Percentiles rank a stretch among this genome's conserved stretches.
phyloP scores from a whole-genome alignment of 179 eudicot species.

The Corrigiola litoralis region DNA sequence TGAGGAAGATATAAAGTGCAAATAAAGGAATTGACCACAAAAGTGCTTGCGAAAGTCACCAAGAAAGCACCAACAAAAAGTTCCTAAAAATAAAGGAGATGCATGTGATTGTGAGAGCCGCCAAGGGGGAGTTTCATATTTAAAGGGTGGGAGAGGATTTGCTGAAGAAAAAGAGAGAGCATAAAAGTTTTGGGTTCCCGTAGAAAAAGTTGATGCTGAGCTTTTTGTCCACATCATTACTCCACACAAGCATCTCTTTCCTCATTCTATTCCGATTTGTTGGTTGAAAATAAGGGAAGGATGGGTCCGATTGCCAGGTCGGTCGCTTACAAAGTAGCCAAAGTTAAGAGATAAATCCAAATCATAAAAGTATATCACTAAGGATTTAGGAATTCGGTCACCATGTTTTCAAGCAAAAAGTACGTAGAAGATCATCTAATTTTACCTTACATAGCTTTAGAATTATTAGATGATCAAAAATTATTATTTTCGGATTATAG shows the following conservation, averaged over 20 bases:
- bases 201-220: slow-evolving; percentile 38
- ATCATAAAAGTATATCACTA: not conserved
- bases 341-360: slow-evolving; percentile 8
- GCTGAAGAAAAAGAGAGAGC: not conserved
- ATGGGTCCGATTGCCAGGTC: slow-evolving; percentile 17
- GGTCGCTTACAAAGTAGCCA: slow-evolving; percentile 24
- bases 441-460: not conserved
- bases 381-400: not conserved
- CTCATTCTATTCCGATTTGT: slow-evolving; percentile 5
- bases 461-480: no score
- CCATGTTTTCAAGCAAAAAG: not conserved
- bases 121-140: not conserved
- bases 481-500: no score
- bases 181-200: slow-evolving; percentile 17
- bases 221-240: slow-evolving; percentile 52
- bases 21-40: slow-evolving; percentile 18
- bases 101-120: slow-evolving; percentile 32
- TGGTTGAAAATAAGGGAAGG: slow-evolving; percentile 6
- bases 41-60: slow-evolving; percentile 18
- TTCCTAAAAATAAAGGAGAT: not conserved
- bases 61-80: slow-evolving; percentile 19
- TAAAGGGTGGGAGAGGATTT: not conserved
- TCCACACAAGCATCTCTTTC: slow-evolving; percentile 30
- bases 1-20: slow-evolving; percentile 1
- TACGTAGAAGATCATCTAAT: not conserved